These are phyloP conservation scores for Phytophthora ramorum DNA, from an alignment of 352 stramenopile species.

Conservation along the genomic window DNA sequence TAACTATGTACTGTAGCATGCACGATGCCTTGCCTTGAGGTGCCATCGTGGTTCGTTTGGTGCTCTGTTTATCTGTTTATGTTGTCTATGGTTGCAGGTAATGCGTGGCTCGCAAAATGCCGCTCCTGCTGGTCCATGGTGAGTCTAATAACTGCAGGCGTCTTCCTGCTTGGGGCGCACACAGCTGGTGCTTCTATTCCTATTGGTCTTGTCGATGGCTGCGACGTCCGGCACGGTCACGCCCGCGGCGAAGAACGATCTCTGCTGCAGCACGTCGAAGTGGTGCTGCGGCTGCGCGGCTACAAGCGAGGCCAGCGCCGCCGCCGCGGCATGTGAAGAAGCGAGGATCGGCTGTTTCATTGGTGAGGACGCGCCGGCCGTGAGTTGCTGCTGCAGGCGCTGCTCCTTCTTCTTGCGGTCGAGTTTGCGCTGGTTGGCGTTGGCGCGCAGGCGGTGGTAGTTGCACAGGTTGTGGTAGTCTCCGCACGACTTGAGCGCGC, in stretches of 20 bases:
- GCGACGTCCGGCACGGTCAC: conserved; percentile 31
- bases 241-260: conserved; percentile 25
- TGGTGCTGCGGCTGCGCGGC: conserved; percentile 39
- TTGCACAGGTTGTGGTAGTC: conserved; percentile 88
- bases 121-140: conserved; percentile 5
- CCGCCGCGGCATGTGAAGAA: conserved; percentile 51
- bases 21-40: conserved; percentile 2
- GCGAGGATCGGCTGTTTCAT: conserved; percentile 19
- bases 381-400: conserved; percentile 49
- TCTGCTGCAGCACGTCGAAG: conserved; percentile 40
- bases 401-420: conserved; percentile 87
- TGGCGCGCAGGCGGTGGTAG: conserved; percentile 79
- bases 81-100: conserved; percentile 24
- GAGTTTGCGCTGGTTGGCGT: conserved; percentile 85
- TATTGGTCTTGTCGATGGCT: conserved; percentile 23
- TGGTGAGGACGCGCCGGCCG: conserved; percentile 24
- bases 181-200: conserved; percentile 39
- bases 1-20: conserved; percentile 35
- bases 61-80: conserved; percentile 34
- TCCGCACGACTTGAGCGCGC: conserved; percentile 78
- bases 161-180: conserved; percentile 47
- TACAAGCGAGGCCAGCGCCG: conserved; percentile 51
- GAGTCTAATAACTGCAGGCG: conserved; percentile 50
- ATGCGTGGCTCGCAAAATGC: conserved; percentile 2
- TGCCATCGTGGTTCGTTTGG: conserved; percentile 19